A percentile compares a stretch with the other conserved stretches of the same genome.
Conservation (phyloP, 176 grass and related monocot genomes). For the Raddia guianensis region DNA sequence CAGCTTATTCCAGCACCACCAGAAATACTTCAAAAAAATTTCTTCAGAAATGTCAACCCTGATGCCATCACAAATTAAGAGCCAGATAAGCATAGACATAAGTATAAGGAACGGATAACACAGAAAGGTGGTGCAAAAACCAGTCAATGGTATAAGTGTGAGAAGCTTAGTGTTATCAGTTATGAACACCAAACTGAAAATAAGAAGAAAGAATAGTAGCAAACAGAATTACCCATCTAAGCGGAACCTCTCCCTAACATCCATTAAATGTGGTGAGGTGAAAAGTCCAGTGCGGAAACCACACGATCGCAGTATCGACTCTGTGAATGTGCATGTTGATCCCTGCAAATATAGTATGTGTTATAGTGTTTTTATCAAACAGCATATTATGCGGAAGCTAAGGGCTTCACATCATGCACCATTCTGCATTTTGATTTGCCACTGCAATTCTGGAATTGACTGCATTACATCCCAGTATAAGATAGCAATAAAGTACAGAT, state of each 20-base stretch:
- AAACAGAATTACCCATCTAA: slow-evolving; percentile 59
- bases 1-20: slow-evolving; percentile 92
- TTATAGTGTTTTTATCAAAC: background rate
- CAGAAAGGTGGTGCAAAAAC: background rate
- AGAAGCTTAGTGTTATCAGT: background rate
- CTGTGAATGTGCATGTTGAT: slow-evolving; percentile 86
- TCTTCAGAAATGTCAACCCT: slow-evolving; percentile 90
- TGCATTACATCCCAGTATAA: background rate
- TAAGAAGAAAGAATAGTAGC: background rate
- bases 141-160: background rate
- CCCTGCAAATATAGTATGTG: slow-evolving; percentile 49
- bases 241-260: slow-evolving; percentile 69
- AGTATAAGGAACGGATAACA: background rate
- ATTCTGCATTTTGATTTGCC: slow-evolving; percentile 2
- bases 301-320: slow-evolving; percentile 72
- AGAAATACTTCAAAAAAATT: slow-evolving; percentile 89
- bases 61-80: slow-evolving; percentile 25
- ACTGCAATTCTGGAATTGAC: background rate
- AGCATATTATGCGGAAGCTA: background rate
- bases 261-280: slow-evolving; percentile 87
- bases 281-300: slow-evolving; percentile 77
- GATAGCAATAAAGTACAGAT: background rate
- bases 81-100: slow-evolving; percentile 24
- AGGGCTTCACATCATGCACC: background rate
- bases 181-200: background rate